These are phyloP conservation scores for Cladophialophora chaetospira DNA, from an alignment of 2,329 filamentous ascomycete genomes.

Conservation along the genomic window DNA sequence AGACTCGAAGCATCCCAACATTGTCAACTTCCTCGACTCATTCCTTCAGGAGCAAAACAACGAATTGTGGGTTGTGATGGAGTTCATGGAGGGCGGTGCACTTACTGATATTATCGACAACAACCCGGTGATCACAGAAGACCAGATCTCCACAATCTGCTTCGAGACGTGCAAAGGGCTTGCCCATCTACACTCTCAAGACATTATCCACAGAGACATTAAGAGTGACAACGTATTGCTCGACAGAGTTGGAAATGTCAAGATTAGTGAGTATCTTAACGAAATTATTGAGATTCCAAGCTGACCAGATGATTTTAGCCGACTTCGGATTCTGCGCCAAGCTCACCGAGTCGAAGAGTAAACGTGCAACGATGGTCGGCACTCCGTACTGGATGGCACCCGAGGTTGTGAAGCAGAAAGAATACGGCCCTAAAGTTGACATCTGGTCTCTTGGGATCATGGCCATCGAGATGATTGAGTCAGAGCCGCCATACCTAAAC, in stretches of 20 bases:
- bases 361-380: constrained; percentile 98
- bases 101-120: constrained; percentile 99
- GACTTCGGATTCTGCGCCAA: constrained; percentile 99
- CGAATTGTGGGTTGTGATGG: constrained; percentile 99
- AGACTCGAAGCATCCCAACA: constrained; percentile 96
- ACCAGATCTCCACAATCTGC: constrained; percentile 97
- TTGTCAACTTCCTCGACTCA: constrained; percentile 97
- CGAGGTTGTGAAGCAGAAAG: constrained; percentile 98
- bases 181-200: constrained; percentile 90
- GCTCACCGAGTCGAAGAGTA: constrained; percentile 92
- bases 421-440: constrained; percentile 97
- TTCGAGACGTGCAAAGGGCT: constrained; percentile 95
- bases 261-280: constrained; percentile 73
- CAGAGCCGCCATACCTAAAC: constrained; percentile 95
- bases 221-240: constrained; percentile 98
- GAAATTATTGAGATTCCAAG: neutral
- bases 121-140: constrained; percentile 88
- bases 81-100: constrained; percentile 98
- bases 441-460: constrained; percentile 99
- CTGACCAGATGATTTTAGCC: constrained; percentile 56
- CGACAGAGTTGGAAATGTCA: constrained; percentile 91
- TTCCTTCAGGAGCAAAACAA: constrained; percentile 93
- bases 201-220: constrained; percentile 98
- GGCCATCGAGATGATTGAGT: constrained; percentile 99
- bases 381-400: constrained; percentile 99